Base-by-base conservation (phyloP, 345 rosid genomes). In the Salix caprea region DNA sequence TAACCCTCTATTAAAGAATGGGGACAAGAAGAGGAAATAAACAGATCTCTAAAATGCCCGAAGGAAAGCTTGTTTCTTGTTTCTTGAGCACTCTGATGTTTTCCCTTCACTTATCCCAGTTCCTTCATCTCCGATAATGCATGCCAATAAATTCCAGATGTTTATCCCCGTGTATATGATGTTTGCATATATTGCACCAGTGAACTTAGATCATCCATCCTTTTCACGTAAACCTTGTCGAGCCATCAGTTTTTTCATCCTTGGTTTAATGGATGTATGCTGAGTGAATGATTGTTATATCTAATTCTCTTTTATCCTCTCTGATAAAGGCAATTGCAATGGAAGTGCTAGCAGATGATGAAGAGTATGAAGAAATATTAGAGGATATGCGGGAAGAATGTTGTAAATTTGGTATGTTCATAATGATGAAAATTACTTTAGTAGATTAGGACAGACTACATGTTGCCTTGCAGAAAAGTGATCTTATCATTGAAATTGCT, bases 331-430 rank as follows among this genome's bases (percentile, higher is more conserved):
- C 79, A 44, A 71, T 82, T 34, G 78, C 79, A n/a, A 67, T 72
- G 10, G 84, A 82, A 67, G 70, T 75, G 15, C 73, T 82, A 36
- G 71, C 21, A 16, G 82, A 82, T 34, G 76, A 82, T 71, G 79
- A 74, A 42, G 84, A 82, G 75, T 82, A 82, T 67, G 69, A 82
- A 75, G 84, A 82, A 61, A 78, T 82, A 65, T 58, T 82, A 37
- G 84, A 82, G 67, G 84, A 82, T 64, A 82, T 82, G 84, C 72
- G 75, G 32, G 81, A 75, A 23, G 84, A 82, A 66, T 74, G 81
- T 72, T 50, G 84, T 66, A 82, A 82, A 82, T 82, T 78, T 78
- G 84, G 84, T 82, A 75, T 58, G 76, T 4, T 32, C 62, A n/a
- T 23, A n/a, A 58, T 23, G 62, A 23, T 58, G 12, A n/a, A n/a